A percentile compares a stretch with the other conserved stretches of the same genome.
Conservation (phyloP, 1,139 yeast species). For the Debaryomyces subglobosus region DNA sequence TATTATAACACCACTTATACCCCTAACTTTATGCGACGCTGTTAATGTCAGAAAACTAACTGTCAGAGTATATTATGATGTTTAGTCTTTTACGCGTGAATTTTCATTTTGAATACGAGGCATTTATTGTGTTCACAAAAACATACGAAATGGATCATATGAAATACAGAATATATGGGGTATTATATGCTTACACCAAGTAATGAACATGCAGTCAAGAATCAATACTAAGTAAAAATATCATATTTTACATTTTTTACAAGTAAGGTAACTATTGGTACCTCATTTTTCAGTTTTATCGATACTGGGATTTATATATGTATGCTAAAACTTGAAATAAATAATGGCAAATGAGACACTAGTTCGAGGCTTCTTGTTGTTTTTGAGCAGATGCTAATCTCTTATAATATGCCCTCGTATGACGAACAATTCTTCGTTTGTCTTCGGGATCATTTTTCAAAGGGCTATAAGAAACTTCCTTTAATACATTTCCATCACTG, state of each 20-base stretch:
- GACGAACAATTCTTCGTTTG: conserved; percentile 34
- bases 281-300: neutral
- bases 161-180: neutral
- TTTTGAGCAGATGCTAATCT: conserved; percentile 20
- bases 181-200: neutral
- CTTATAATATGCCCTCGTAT: conserved; percentile 45
- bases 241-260: neutral
- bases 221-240: neutral
- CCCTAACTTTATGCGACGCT: neutral
- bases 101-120: neutral
- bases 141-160: neutral
- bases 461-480: conserved; percentile 22
- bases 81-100: conserved; percentile 4
- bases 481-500: conserved; percentile 13
- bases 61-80: neutral
- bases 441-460: conserved; percentile 32
- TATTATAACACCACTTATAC: neutral
- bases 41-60: neutral
- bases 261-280: neutral
- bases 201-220: neutral
- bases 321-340: conserved; percentile 1
- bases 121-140: neutral
- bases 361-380: conserved; percentile 9
- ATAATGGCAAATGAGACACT: neutral
- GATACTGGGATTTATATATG: neutral